phyloP scores from a whole-genome alignment of 1,139 yeast genomes.

The Candida freyschussii region DNA sequence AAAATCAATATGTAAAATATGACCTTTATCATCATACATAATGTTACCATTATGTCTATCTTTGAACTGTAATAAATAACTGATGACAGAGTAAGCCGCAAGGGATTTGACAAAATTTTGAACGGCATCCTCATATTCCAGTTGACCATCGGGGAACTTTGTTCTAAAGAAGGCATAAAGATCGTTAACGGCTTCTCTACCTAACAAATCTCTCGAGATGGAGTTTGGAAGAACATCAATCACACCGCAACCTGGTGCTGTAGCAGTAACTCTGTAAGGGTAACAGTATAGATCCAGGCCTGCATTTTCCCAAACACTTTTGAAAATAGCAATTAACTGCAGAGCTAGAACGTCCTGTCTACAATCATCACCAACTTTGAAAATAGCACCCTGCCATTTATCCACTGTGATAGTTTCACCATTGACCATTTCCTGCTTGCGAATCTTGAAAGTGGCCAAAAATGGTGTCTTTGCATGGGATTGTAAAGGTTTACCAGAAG shows the following conservation, averaged over 20 bases:
- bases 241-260: conserved; percentile 99
- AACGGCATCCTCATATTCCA: conserved; percentile 86
- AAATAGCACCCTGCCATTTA: conserved; percentile 91
- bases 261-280: conserved; percentile 95
- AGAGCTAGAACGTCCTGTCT: conserved; percentile 95
- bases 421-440: conserved; percentile 45
- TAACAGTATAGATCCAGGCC: conserved; percentile 89
- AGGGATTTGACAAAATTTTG: conserved; percentile 88
- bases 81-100: conserved; percentile 93
- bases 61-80: conserved; percentile 88
- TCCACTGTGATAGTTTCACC: conserved; percentile 35
- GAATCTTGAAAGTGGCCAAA: conserved; percentile 90
- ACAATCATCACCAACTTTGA: conserved; percentile 99
- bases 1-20: conserved; percentile 91
- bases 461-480: conserved; percentile 99
- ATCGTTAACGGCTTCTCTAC: conserved; percentile 98
- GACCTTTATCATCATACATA: conserved; percentile 96
- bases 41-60: conserved; percentile 99
- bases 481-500: conserved; percentile 93
- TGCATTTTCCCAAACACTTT: conserved; percentile 82
- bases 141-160: conserved; percentile 85
- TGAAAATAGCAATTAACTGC: conserved; percentile 85
- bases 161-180: conserved; percentile 87
- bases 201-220: conserved; percentile 95
- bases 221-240: conserved; percentile 96